A percentile compares a stretch with the other conserved stretches of the same genome.
These are phyloP conservation scores for Symbiodinium natans DNA, from an alignment of 73 alveolate species.

Conservation along the genomic window DNA sequence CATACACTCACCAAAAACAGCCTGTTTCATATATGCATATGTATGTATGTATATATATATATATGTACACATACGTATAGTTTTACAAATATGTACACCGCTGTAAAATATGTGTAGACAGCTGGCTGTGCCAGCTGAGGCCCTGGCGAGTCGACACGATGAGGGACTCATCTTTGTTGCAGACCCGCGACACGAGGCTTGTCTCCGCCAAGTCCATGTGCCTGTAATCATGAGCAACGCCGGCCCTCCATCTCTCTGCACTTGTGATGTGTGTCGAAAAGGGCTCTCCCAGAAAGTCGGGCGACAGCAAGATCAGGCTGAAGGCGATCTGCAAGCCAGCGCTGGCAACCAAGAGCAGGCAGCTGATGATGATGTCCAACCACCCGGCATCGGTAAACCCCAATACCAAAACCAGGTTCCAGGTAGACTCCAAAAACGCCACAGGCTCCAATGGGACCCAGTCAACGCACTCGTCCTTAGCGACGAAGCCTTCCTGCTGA, in stretches of 20 bases:
- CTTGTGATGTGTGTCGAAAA: background rate
- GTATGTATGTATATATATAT: too few relatives aligned
- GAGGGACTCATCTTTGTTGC: background rate
- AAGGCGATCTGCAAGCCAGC: conserved; percentile 65
- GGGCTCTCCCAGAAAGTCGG: conserved; percentile 68
- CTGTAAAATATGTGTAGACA: too few relatives aligned
- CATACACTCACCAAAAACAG: background rate
- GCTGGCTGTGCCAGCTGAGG: too few relatives aligned
- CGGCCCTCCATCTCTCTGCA: conserved; percentile 28
- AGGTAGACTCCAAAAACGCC: conserved; percentile 76
- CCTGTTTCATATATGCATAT: too few relatives aligned
- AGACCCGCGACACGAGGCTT: background rate
- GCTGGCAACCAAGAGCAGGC: conserved; percentile 44
- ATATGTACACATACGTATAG: too few relatives aligned
- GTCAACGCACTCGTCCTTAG: background rate
- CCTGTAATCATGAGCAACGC: conserved; percentile 80
- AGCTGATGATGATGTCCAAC: conserved; percentile 27
- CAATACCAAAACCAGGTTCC: conserved; percentile 50
- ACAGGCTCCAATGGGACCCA: conserved; percentile 89
- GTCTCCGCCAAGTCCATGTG: conserved; percentile 44
- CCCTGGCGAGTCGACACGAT: background rate
- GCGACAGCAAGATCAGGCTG: conserved; percentile 26
- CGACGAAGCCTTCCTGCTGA: background rate
- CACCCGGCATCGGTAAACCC: conserved; percentile 22
- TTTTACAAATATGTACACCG: too few relatives aligned